Conservation (phyloP, 352 stramenopile species). For the Thalassiosira mediterranea region DNA sequence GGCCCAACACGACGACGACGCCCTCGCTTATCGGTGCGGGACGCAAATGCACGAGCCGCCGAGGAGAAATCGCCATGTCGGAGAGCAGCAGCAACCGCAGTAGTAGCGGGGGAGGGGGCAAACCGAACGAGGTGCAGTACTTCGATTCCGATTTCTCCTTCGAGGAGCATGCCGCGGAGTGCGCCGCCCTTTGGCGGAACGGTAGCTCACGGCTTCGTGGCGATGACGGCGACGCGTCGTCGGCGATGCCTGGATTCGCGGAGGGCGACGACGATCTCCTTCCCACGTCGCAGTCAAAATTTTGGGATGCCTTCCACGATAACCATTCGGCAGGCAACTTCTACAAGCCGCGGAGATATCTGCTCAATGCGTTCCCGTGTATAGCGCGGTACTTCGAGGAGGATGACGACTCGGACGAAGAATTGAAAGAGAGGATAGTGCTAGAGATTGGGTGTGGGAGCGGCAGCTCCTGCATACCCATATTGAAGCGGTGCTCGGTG, state of each 20-base stretch:
- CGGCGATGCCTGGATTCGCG: background rate
- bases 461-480: slow-evolving; percentile 88
- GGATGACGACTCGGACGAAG: background rate
- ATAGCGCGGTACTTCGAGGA: slow-evolving; percentile 17
- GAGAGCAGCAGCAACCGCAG: too few species aligned
- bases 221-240: background rate
- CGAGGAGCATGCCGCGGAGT: slow-evolving; percentile 26
- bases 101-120: background rate
- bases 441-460: slow-evolving; percentile 89
- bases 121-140: slow-evolving; percentile 18
- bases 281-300: slow-evolving; percentile 22
- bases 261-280: slow-evolving; percentile 3
- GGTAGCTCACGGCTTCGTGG: background rate
- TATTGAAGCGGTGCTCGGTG: slow-evolving; percentile 63
- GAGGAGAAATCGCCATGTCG: too few species aligned
- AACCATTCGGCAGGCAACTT: slow-evolving; percentile 37
- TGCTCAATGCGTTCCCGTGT: slow-evolving; percentile 39
- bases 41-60: too few species aligned
- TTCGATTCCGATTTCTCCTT: slow-evolving; percentile 39
- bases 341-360: slow-evolving; percentile 36
- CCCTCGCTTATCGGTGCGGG: too few species aligned
- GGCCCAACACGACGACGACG: too few species aligned
- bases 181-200: background rate
- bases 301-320: slow-evolving; percentile 40
- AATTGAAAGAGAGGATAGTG: slow-evolving; percentile 33